Evolutionary conservation across 2,329 filamentous ascomycete genomes (phyloP), one percentile per base, ranked within the genome.

Genomic region (Septoria linicola): DNA sequence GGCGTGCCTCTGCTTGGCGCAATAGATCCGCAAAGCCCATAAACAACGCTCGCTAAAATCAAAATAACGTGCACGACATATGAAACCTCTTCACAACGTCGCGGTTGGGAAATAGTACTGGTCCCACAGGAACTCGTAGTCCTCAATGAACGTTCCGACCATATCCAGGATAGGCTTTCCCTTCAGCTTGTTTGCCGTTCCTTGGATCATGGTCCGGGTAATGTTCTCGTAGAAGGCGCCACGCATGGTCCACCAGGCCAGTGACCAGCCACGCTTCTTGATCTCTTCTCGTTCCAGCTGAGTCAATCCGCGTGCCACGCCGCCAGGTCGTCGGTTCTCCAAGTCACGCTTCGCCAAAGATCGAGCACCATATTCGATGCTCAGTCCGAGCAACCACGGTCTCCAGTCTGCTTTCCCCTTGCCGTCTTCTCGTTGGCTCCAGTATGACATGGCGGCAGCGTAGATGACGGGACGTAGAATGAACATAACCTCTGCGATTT

Each of bases 111-210:
- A 99, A 72, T 97, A 95, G 71, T 96, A 97, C 63, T 95, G 91
- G 72, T 96, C 90, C 93, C 93, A 99, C 25, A 99, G 77, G 69
- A 95, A 97, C 71, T 96, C 89, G 68, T 99, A 99, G 69, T 99
- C 93, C 68, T 96, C 90, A 57, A 97, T 72, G 39, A 99, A 86
- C 51, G 88, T 89, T 7, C 85, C 87, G 19, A 96, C 77, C 67
- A 99, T 81, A 59, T 87, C 84, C 40, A 95, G 81, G 70, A 96
- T 77, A 45, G 87, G 84, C 65, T 85, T 86, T 59, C 83, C 76
- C 66, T 77, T 84, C 59, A 96, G 79, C 63, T 84, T 86, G 23
- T 76, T 76, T 6, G 92, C 84, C 11, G 92, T 71, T 3, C 82
- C 81, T 71, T 88, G 88, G 48, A 85, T 73, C 74, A 80, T 80